Evolutionary conservation across 192 early-diverging fungal genomes (phyloP), one percentile per base, ranked within the genome.

Genomic region (Funneliformis geosporum): DNA sequence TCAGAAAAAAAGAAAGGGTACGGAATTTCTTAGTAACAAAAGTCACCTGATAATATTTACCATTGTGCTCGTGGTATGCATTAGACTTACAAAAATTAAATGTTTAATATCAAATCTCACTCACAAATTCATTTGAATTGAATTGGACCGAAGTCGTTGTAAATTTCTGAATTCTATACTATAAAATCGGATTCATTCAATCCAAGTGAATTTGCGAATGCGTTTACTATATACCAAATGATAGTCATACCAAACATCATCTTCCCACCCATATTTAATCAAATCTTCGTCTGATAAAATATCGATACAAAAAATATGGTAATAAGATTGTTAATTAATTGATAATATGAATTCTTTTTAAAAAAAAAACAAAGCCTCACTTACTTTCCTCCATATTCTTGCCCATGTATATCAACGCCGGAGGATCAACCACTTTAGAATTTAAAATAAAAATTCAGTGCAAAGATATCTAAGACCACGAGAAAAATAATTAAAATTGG

Each of bases 301-400:
- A 70, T 33, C 59, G 14, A 43, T 9, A 73, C 23, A 70, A 27
- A 2, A 28, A 81, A n/a, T 23, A 38, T 44, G 5, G 27, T 18
- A 70, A 42, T n/a, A 18, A n/a, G 73, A 50, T 70, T 28, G 18
- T 64, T 40, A 44, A 28, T 46, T 28, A 81, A 9, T n/a, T 42
- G 9, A 47, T 16, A n/a, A 61, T 21, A 39, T 39, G 28, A 38
- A 18, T 55, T n/a, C n/a, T n/a, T n/a, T n/a, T n/a, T n/a, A 7
- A 18, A 23, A 68, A 21, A 55, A 40, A 40, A 33, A 33, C 0
- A 60, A 44, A 43, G 80, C 59, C 71, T 44, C 85, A 55, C 50
- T 82, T 85, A 92, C 91, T 99, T 85, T 99, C 98, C 83, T 91
- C 97, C 85, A 98, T 98, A 88, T 99, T 96, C 83, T 95, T 97